Evolutionary conservation across 2,329 filamentous ascomycete species (phyloP), one percentile per base, ranked within the genome.

Genomic region (Arthroderma uncinatum): DNA sequence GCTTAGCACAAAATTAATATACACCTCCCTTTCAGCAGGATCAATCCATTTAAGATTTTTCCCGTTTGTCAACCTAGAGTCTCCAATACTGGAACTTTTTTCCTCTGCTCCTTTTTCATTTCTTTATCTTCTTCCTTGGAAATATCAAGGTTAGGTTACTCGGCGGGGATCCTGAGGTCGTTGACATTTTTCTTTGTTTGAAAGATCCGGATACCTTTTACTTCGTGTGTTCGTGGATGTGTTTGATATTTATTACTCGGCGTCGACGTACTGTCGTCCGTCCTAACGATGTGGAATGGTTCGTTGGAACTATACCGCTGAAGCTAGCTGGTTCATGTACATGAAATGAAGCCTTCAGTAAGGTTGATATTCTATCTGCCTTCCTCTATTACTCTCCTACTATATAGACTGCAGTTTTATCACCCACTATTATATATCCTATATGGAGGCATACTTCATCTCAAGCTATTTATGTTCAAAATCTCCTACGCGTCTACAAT

Each of bases 1-100:
- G 25, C 47, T 50, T 50, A 50, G 47, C 33, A 50, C 47, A 50
- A 25, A 50, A 50, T 33, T 50, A 33, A 50, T 30, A 21, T 4
- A 21, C 10, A 28, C 40, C 40, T 28, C 40, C 23, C 10, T 30
- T 50, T 14, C 16, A 50, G 28, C n/a, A 50, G 47, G 47, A 50
- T 50, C 47, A 50, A 19, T 3, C 7, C 21, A 23, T 47, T 47
- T 10, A 44, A 44, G 19, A 44, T 30, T n/a, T 10, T 16, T 30
- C 23, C 8, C 25, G n/a, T 30, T 5, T n/a, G 19, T 3, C 14
- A 7, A 10, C 34, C 14, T 4, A 10, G 12, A 12, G 9, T 37
- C 34, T 37, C 34, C 28, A 3, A 3, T 7, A 37, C 12, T 9
- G 34, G 34, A n/a, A 30, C 28, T 37, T 2, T 37, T 37, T 12